A percentile compares a stretch with the other conserved stretches of the same genome.
phyloP scores from a whole-genome alignment of 1,139 yeast species.

The Sugiyamaella sp. region DNA sequence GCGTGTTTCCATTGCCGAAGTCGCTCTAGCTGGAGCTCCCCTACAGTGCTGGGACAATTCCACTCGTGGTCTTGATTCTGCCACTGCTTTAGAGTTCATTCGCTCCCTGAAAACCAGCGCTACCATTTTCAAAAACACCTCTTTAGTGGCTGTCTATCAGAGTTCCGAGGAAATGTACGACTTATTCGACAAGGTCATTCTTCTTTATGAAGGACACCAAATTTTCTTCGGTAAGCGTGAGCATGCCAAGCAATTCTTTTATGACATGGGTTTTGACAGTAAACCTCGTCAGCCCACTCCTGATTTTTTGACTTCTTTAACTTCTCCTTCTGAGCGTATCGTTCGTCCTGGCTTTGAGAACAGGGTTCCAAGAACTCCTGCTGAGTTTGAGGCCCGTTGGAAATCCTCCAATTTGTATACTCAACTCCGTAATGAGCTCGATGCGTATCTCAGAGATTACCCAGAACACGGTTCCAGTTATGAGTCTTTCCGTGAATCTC shows the following conservation, averaged over 20 bases:
- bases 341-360: slow-evolving; percentile 58
- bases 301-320: slow-evolving; percentile 76
- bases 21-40: slow-evolving; percentile 60
- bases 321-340: slow-evolving; percentile 71
- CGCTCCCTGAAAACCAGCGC: slow-evolving; percentile 69
- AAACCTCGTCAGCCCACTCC: slow-evolving; percentile 81
- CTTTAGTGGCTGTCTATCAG: slow-evolving; percentile 80
- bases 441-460: slow-evolving; percentile 39
- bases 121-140: slow-evolving; percentile 57
- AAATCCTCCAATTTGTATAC: slow-evolving; percentile 55
- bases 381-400: slow-evolving; percentile 72
- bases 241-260: slow-evolving; percentile 62
- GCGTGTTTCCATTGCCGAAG: slow-evolving; percentile 79
- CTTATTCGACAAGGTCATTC: slow-evolving; percentile 70
- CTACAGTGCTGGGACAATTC: slow-evolving; percentile 77
- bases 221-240: slow-evolving; percentile 68
- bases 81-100: slow-evolving; percentile 75
- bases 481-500: slow-evolving; percentile 52
- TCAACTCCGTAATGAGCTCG: slow-evolving; percentile 47
- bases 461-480: slow-evolving; percentile 35
- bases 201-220: slow-evolving; percentile 77
- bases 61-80: slow-evolving; percentile 74
- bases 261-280: slow-evolving; percentile 70
- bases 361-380: slow-evolving; percentile 67
- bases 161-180: slow-evolving; percentile 80